Conservation (phyloP, 2,329 filamentous ascomycete genomes). For the Paecilomyces fulvus region DNA sequence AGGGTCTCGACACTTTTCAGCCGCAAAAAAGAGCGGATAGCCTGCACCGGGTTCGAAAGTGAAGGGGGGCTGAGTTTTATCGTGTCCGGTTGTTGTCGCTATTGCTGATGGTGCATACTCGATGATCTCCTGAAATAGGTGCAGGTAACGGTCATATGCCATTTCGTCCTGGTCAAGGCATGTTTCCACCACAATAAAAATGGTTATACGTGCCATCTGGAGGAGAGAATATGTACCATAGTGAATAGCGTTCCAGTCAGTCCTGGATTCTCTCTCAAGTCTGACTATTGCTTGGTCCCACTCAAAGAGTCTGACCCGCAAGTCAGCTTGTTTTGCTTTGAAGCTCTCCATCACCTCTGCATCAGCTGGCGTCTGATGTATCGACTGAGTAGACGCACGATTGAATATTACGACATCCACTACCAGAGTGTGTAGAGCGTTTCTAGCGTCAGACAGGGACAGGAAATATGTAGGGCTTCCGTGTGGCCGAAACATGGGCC, state of each 20-base stretch:
- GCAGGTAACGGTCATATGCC: neutral
- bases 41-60: neutral
- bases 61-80: neutral
- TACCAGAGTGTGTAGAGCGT: neutral
- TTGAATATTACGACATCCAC: neutral
- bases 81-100: neutral
- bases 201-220: neutral
- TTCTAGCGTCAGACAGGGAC: neutral
- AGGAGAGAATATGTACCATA: neutral
- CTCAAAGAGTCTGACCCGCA: neutral
- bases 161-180: neutral
- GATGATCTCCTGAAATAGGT: neutral
- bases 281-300: neutral
- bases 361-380: neutral
- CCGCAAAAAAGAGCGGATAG: neutral
- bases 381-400: neutral
- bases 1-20: neutral
- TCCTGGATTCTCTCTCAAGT: neutral
- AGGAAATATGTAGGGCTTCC: neutral
- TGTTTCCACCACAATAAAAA: neutral
- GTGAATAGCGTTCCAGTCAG: neutral
- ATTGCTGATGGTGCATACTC: neutral
- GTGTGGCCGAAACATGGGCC: neutral
- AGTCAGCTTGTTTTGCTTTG: neutral
- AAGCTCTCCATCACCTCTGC: neutral